Percentiles rank a stretch among this genome's conserved stretches.
Evolutionary conservation across 805 yeast species (phyloP).

Genomic region (Yarrowia sp.): DNA sequence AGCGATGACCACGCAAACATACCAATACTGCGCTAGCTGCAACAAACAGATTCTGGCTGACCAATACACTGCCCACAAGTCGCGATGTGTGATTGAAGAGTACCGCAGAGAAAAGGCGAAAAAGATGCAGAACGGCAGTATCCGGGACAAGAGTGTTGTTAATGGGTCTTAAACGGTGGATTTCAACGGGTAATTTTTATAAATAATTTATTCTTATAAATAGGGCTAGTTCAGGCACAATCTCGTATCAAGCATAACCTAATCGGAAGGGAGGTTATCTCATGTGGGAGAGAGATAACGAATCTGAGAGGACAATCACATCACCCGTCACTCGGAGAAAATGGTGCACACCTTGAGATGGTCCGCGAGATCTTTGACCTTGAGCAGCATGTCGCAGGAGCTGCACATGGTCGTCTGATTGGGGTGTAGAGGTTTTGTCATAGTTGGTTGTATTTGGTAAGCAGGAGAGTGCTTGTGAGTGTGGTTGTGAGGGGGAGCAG

Average conservation of each 20-base stretch:
- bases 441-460: background rate
- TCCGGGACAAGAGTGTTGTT: background rate
- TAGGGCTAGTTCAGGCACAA: background rate
- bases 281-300: background rate
- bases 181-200: no score
- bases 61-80: slow-evolving; percentile 5
- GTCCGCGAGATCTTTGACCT: slow-evolving; percentile 5
- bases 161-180: no score
- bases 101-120: slow-evolving; percentile 5
- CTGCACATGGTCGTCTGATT: slow-evolving; percentile 22
- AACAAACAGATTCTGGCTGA: slow-evolving; percentile 2
- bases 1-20: background rate
- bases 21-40: slow-evolving; percentile 14
- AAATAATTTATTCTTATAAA: background rate
- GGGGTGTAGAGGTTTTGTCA: slow-evolving; percentile 10
- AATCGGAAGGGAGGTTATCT: background rate
- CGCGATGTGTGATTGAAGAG: slow-evolving; percentile 16
- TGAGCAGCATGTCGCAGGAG: slow-evolving; percentile 18
- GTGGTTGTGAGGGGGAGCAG: no score
- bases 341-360: slow-evolving; percentile 1
- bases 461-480: no score
- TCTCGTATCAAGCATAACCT: slow-evolving; percentile 4
- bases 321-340: background rate
- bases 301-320: no score
- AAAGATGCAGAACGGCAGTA: background rate